Evolutionary conservation across 768 basidiomycete species (phyloP).

Genomic region (Cytidiella melzeri): DNA sequence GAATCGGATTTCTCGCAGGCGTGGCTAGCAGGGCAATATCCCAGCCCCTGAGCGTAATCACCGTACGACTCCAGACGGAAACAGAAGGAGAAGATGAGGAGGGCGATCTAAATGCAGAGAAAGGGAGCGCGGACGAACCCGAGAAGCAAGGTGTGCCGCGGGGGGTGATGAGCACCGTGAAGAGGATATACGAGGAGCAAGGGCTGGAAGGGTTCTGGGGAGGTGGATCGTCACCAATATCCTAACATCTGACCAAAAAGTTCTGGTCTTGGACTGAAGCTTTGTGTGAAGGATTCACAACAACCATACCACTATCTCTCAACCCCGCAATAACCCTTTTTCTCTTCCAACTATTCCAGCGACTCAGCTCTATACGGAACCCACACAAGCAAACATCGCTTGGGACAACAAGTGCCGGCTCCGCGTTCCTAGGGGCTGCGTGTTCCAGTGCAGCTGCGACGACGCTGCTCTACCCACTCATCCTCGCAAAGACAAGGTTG

Average conservation of each 20-base stretch:
- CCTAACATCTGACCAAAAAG: too few species aligned
- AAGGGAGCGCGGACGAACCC: conserved; percentile 8
- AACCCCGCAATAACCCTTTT: conserved; percentile 56
- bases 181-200: conserved; percentile 39
- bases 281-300: conserved; percentile 46
- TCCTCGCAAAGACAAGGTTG: conserved; percentile 52
- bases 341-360: conserved; percentile 45
- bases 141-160: conserved; percentile 8
- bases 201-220: conserved; percentile 53
- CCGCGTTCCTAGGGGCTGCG: conserved; percentile 54
- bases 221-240: conserved; percentile 38
- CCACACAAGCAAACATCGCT: conserved; percentile 18
- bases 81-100: conserved; percentile 29
- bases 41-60: conserved; percentile 50
- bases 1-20: conserved; percentile 51
- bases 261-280: too few species aligned
- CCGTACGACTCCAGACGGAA: conserved; percentile 46
- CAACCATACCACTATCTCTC: conserved; percentile 41
- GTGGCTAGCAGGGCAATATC: conserved; percentile 49
- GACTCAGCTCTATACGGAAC: conserved; percentile 27
- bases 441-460: conserved; percentile 47
- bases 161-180: conserved; percentile 26
- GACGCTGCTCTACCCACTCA: conserved; percentile 47
- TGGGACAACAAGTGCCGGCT: conserved; percentile 28
- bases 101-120: conserved; percentile 11